These are phyloP conservation scores for Phyllosticta ampelicida DNA, from an alignment of 2,329 filamentous ascomycete species.

Conservation along the genomic window DNA sequence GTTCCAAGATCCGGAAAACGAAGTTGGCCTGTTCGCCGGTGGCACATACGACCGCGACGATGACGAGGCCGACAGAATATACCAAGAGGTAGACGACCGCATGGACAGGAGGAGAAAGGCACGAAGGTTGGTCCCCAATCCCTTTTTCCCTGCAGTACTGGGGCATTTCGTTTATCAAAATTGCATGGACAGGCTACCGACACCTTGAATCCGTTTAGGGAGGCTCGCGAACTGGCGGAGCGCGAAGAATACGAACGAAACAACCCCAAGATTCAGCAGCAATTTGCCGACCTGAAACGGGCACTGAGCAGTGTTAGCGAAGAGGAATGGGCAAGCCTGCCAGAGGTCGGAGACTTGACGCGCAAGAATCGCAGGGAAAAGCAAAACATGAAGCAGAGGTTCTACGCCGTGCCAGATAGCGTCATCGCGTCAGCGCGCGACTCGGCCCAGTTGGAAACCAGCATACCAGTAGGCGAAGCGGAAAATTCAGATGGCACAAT, in stretches of 20 bases:
- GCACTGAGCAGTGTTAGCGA: slow-evolving; percentile 80
- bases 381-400: slow-evolving; percentile 67
- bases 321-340: slow-evolving; percentile 92
- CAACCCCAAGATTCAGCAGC: slow-evolving; percentile 96
- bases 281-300: slow-evolving; percentile 93
- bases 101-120: slow-evolving; percentile 84
- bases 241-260: slow-evolving; percentile 91
- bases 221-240: slow-evolving; percentile 86
- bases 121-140: slow-evolving; percentile 60
- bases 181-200: slow-evolving; percentile 10
- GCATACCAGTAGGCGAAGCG: slow-evolving; percentile 61
- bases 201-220: slow-evolving; percentile 53
- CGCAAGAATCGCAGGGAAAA: slow-evolving; percentile 83
- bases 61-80: slow-evolving; percentile 94
- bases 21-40: slow-evolving; percentile 88
- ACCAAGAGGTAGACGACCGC: slow-evolving; percentile 89
- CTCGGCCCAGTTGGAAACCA: slow-evolving; percentile 72
- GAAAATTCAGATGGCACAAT: slow-evolving; percentile 69
- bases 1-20: slow-evolving; percentile 94
- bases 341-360: slow-evolving; percentile 92
- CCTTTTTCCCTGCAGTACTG: slow-evolving; percentile 15
- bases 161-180: slow-evolving; percentile 26
- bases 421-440: slow-evolving; percentile 81
- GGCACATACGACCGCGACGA: slow-evolving; percentile 90
- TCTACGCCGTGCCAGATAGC: slow-evolving; percentile 95